Evolutionary conservation across 768 basidiomycete species (phyloP), one percentile per base, ranked within the genome.

Genomic region (Podaxis sp.): DNA sequence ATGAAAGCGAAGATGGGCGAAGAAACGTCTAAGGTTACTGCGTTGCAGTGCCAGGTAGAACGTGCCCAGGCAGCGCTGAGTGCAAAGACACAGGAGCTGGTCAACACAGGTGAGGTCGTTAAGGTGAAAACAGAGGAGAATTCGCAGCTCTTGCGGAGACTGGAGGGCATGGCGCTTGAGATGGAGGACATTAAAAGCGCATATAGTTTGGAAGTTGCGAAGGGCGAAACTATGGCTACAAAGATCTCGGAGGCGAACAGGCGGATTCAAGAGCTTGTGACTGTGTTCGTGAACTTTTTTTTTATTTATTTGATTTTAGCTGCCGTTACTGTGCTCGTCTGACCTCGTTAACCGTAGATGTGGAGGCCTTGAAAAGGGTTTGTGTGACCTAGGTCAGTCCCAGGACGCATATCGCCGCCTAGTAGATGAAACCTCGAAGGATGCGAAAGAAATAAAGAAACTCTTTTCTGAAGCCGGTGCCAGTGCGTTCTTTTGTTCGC

Each of bases 91-190:
- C 52, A 35, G 21, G 40, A 53, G 13, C n/a, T 60, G 2, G 11
- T n/a, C 11, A 28, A 59, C 11, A 7, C 5, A 7, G 14, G 18
- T 53, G 52, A 54, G 7, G 42, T 21, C n/a, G 28, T 23, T 21
- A 54, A 18, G 27, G 42, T n/a, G 7, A 52, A 60, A 27, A 36
- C 51, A 18, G 59, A 44, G 38, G 59, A 60, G 42, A 54, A 47
- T 18, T 38, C 18, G 21, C 9, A 36, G 28, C 21, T 60, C 1
- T 18, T 46, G 59, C 25, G 18, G 51, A 54, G 28, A 11, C 42
- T 60, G 51, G 59, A 54, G 18, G 27, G 9, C 5, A 25, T 27
- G 28, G 32, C 21, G 18, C 36, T 32, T 7, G 44, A 55, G 36
- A 23, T 46, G 44, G 52, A 50, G 9, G 52, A 48, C 1, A 10